Base-by-base conservation (phyloP, 768 basidiomycete species). In the Lactifluus piperatus region DNA sequence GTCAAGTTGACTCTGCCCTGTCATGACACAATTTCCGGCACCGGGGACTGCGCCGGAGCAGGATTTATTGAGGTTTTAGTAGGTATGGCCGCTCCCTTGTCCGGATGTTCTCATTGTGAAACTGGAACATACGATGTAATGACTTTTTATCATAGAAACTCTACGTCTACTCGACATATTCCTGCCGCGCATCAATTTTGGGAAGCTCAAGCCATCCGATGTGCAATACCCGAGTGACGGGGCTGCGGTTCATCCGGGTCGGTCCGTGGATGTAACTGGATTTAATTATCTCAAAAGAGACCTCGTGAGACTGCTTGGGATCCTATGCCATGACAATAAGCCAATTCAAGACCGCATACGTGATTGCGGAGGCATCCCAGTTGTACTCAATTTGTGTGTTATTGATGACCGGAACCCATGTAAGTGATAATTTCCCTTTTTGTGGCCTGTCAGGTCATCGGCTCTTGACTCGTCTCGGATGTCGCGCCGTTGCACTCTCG, bases 321-420 rank as follows among this genome's bases (percentile, higher is more conserved):
- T 89, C 48, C 71, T 95, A 13, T 83, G 82, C 53, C 80, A 88
- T 67, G 80, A 78, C 46, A 76, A 78, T 64, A 82, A 72, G 68
- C 75, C 71, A 30, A 82, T 85, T 43, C 93, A 94, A 68, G 88
- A 95, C 70, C 79, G 83, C 9, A 77, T 85, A 41, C 79, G 93
- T 50, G 71, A 71, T 36, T 82, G 78, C 62, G 86, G 81, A 24
- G 93, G 93, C 47, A 82, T 97, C 59, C 79, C 84, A 52, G 80
- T 91, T 47, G 78, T 95, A 18, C 84, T 97, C 81, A 88, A 87
- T 68, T 76, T 94, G 72, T 94, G 92, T 70, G 89, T 91, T 18
- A 76, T 92, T 27, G 94, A 97, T 69, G 93, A 94, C 66, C 75
- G 86, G 57, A 97, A 94, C 71, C 94, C 94, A 39, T 94, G 94